Evolutionary conservation across 129 eudicot species (phyloP).

Genomic region (Pulicaria dysenterica): DNA sequence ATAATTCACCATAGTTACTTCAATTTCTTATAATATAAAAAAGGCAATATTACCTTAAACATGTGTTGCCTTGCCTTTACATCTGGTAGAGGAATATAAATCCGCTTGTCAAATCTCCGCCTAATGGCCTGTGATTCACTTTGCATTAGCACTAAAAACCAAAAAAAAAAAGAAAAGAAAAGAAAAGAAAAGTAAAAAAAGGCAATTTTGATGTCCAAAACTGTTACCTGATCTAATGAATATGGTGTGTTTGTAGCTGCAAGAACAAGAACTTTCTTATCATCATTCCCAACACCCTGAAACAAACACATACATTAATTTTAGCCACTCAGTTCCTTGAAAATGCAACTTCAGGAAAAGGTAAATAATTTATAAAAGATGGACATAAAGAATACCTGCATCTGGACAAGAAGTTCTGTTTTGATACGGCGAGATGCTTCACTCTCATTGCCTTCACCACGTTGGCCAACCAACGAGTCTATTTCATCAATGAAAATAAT

Average conservation of each 20-base stretch:
- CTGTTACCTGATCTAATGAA: constrained; percentile 64
- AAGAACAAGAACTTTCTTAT: constrained; percentile 71
- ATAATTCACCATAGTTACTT: neutral
- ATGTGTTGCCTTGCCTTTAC: constrained; percentile 63
- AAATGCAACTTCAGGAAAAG: neutral
- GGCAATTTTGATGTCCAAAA: neutral
- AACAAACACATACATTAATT: constrained; percentile 10
- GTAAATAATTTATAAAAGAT: too few species aligned
- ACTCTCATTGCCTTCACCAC: constrained; percentile 79
- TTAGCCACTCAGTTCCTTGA: neutral
- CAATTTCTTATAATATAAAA: neutral
- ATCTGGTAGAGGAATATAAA: constrained; percentile 65
- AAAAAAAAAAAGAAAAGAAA: neutral
- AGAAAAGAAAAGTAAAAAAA: too few species aligned
- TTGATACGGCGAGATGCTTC: constrained; percentile 78
- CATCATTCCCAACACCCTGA: constrained; percentile 73
- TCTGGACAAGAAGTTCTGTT: constrained; percentile 80
- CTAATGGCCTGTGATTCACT: constrained; percentile 51
- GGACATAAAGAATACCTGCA: constrained; percentile 51
- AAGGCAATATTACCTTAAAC: constrained; percentile 53
- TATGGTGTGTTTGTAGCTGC: constrained; percentile 81
- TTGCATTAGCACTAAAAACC: neutral
- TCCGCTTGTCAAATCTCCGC: constrained; percentile 59
- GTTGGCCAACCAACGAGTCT: constrained; percentile 70
- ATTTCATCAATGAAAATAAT: constrained; percentile 73